These are phyloP conservation scores for Apiotrichum mycotoxinovorans DNA, from an alignment of 1,284 basidiomycete genomes.

Conservation along the genomic window DNA sequence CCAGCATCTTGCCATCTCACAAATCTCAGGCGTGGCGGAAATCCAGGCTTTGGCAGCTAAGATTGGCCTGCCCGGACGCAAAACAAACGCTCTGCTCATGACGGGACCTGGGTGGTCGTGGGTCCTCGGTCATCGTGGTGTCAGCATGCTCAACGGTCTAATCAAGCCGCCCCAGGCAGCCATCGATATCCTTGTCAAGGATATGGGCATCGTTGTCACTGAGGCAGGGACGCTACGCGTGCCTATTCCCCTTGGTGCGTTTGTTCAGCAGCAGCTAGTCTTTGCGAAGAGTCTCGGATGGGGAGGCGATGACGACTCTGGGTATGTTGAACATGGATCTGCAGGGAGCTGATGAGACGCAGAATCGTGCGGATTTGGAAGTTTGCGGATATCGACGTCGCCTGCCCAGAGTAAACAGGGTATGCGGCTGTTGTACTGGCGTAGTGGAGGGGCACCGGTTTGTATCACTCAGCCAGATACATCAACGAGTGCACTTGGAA, in stretches of 20 bases:
- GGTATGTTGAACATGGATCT: constrained; percentile 4
- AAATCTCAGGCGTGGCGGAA: constrained; percentile 30
- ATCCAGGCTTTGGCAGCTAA: constrained; percentile 26
- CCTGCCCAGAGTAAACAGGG: background rate
- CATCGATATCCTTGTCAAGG: constrained; percentile 19
- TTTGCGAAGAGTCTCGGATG: constrained; percentile 15
- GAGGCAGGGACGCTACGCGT: constrained; percentile 11
- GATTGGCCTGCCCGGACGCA: constrained; percentile 23
- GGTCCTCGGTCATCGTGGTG: constrained; percentile 21
- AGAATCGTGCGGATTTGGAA: background rate
- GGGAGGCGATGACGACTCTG: constrained; percentile 25
- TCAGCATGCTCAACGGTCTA: constrained; percentile 21
- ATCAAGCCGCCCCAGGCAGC: constrained; percentile 16
- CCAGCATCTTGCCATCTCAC: constrained; percentile 19
- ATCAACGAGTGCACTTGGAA: too few relatives aligned
- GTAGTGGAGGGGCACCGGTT: too few relatives aligned
- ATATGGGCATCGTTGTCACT: constrained; percentile 20
- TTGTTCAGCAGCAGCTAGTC: constrained; percentile 17
- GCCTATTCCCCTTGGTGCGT: constrained; percentile 11
- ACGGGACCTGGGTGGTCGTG: constrained; percentile 14
- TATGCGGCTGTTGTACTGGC: too few relatives aligned
- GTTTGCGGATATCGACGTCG: background rate
- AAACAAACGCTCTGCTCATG: constrained; percentile 12
- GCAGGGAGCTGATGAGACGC: background rate
- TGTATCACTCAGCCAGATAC: too few relatives aligned